Base-by-base conservation (phyloP, 1,284 basidiomycete species). In the Ustilago trichophora region DNA sequence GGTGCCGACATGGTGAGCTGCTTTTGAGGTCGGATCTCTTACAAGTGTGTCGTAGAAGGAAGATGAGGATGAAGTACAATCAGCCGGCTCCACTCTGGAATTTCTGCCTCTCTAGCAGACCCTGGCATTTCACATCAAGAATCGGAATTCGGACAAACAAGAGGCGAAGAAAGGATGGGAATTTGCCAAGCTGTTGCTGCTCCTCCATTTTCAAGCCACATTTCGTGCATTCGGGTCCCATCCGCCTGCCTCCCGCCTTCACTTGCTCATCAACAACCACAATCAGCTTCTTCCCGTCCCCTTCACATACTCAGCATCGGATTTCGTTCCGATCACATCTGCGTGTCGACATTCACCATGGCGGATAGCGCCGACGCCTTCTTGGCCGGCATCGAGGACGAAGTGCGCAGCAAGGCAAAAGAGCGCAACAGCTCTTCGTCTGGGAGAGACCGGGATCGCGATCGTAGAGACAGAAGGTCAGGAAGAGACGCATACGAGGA, bases 351-450 rank as follows among this genome's bases (percentile, higher is more conserved):
- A 29, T 18, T 18, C 35, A 58, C 6, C 43, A 69, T 69, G 66
- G 21, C 52, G 40, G 66, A 69, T 29, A 54, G 48, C 21, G 58
- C 65, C 24, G 65, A 58, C n/a, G 54, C 58, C 40, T 72, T 72
- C 34, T 24, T 72, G 51, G 64, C 68, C 29, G 55, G 51, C 32
- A 67, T 72, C 47, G 54, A 67, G 42, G 50, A 45, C 38, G 63
- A 66, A 24, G 59, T 67, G 2, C 54, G 68, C 31, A 53, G 24
- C 36, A 55, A 57, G 32, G 31, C 45, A 21, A 44, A 43, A 18
- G 43, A 52, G 22, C 53, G 49, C 40, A 48, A 37, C 49, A 44
- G 49, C 45, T 38, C 33, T 44, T 48, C 54, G 0, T 46, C 44
- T 8, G 55, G 38, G 31, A 45, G 47, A 44, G 63, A 63, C 19